A percentile compares a stretch with the other conserved stretches of the same genome.
These are phyloP conservation scores for Ceratobasidium sp. DNA, from an alignment of 1,284 basidiomycete genomes.

Conservation along the genomic window DNA sequence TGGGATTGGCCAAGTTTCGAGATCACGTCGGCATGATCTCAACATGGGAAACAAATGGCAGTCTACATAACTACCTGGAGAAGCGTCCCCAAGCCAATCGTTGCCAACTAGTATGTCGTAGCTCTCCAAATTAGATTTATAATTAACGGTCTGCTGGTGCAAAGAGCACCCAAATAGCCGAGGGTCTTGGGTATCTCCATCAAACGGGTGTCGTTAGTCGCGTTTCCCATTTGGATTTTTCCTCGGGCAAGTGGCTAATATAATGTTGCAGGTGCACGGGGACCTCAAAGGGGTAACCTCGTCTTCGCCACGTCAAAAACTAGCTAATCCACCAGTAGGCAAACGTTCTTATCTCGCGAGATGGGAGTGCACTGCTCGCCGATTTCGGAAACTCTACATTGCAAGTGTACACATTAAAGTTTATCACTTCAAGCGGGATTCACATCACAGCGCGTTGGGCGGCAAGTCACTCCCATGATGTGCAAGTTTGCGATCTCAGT, in stretches of 20 bases:
- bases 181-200: not conserved
- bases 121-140: no score
- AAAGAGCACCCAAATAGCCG: not conserved
- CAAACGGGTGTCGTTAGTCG: not conserved
- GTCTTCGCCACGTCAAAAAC: not conserved
- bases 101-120: not conserved
- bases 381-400: slow-evolving; percentile 27
- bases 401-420: not conserved
- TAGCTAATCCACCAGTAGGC: not conserved
- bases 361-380: not conserved
- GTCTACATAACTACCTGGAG: not conserved
- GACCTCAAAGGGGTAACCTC: slow-evolving; percentile 22
- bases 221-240: not conserved
- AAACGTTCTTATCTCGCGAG: slow-evolving; percentile 12
- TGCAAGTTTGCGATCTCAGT: no score
- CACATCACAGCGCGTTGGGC: slow-evolving; percentile 12
- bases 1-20: slow-evolving; percentile 8
- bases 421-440: not conserved
- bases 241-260: not conserved
- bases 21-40: slow-evolving; percentile 28
- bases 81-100: not conserved
- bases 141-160: no score
- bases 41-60: not conserved
- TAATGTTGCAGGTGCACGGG: slow-evolving; percentile 13
- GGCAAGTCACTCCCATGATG: not conserved